These are phyloP conservation scores for Talaromyces marneffei DNA, from an alignment of 2,329 filamentous ascomycete genomes.

Conservation along the genomic window DNA sequence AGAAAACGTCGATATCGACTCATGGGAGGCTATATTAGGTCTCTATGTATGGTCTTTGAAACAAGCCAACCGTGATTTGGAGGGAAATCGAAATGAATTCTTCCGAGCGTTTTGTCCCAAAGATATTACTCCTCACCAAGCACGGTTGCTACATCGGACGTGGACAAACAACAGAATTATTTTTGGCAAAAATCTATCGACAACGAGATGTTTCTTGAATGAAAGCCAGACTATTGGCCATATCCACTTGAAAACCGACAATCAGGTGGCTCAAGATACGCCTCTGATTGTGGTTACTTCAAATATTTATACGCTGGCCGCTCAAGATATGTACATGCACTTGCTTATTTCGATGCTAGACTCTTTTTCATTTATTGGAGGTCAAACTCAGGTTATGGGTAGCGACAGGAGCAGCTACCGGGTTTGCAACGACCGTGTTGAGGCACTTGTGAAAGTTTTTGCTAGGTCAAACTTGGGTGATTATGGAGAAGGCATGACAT, in stretches of 20 bases:
- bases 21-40: neutral
- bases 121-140: conserved; percentile 1
- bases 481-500: neutral
- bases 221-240: conserved; percentile 9
- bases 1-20: neutral
- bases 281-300: neutral
- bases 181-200: neutral
- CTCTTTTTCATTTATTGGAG: neutral
- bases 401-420: neutral
- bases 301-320: conserved; percentile 3
- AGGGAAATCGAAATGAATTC: neutral
- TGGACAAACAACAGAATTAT: neutral
- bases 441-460: neutral
- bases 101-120: neutral
- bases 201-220: neutral
- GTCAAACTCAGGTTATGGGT: neutral
- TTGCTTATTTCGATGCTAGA: conserved; percentile 1
- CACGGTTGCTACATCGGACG: neutral
- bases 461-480: neutral
- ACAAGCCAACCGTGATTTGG: neutral
- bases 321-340: conserved; percentile 11
- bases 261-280: neutral
- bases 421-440: conserved; percentile 4
- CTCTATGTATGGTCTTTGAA: neutral
- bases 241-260: neutral